phyloP scores from a whole-genome alignment of 2,329 filamentous ascomycete species.

The Claviceps humidiphila region DNA sequence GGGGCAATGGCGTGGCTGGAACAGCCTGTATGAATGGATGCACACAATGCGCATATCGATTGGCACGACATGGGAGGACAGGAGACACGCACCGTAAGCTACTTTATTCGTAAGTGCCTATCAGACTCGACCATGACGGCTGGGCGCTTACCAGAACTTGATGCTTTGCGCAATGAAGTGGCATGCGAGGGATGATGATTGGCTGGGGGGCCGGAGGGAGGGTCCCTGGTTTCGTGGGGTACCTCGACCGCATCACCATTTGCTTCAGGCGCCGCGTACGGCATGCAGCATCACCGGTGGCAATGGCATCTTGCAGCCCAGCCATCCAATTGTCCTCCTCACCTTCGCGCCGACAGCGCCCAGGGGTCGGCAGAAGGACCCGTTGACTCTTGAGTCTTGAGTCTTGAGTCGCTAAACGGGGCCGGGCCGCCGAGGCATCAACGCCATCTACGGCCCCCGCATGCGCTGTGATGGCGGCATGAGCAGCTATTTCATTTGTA shows the following conservation, averaged over 20 bases:
- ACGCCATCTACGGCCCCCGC: background rate
- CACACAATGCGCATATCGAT: no score
- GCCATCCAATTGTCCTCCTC: slow-evolving; percentile 8
- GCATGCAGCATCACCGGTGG: slow-evolving; percentile 6
- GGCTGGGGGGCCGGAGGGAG: background rate
- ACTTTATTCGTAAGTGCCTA: background rate
- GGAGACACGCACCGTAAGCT: no score
- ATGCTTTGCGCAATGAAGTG: background rate
- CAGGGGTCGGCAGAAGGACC: slow-evolving; percentile 2
- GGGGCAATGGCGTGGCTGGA: no score
- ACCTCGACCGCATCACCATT: background rate
- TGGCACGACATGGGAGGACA: background rate
- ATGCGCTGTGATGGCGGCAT: slow-evolving; percentile 1
- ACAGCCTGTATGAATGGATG: no score
- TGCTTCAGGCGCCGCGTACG: background rate
- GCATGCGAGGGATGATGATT: background rate
- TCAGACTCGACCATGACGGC: background rate
- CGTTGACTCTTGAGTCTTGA: background rate
- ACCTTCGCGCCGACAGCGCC: slow-evolving; percentile 7
- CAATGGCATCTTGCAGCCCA: slow-evolving; percentile 8
- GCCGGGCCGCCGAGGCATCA: background rate
- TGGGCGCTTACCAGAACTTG: background rate
- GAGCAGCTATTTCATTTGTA: background rate
- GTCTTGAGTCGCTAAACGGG: background rate
- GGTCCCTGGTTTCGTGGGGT: background rate